Conservation (phyloP, 2,329 filamentous ascomycete genomes). For the Pseudocercospora fijiensis region DNA sequence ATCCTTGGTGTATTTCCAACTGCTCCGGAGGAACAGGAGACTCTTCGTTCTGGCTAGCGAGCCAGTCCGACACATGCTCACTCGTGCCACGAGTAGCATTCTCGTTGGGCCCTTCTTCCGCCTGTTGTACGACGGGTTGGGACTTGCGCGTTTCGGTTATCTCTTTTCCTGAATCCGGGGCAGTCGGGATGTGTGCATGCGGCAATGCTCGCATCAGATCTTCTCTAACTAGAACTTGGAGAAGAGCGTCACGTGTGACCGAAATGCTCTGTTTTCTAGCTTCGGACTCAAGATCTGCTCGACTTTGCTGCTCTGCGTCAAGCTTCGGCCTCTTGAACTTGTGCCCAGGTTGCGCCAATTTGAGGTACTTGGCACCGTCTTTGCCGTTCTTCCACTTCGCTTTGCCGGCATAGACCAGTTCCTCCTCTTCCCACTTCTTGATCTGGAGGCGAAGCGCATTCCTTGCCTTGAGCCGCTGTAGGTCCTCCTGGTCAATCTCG, state of each 20-base stretch:
- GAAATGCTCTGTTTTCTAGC: slow-evolving; percentile 5
- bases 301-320: slow-evolving; percentile 1
- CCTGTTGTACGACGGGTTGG: neutral
- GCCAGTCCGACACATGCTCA: slow-evolving; percentile 13
- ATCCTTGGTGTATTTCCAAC: neutral
- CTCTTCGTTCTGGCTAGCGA: slow-evolving; percentile 15
- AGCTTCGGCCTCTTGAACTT: slow-evolving; percentile 11
- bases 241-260: slow-evolving; percentile 9
- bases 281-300: neutral
- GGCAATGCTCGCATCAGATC: slow-evolving; percentile 10
- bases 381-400: slow-evolving; percentile 14
- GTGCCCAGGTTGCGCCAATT: slow-evolving; percentile 12
- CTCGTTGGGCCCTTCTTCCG: neutral
- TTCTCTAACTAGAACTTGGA: slow-evolving; percentile 5
- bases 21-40: slow-evolving; percentile 12
- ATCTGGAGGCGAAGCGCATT: slow-evolving; percentile 14
- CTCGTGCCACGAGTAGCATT: neutral
- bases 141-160: neutral
- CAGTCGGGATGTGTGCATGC: slow-evolving; percentile 8
- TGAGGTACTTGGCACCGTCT: slow-evolving; percentile 7
- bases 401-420: slow-evolving; percentile 11
- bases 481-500: slow-evolving; percentile 4
- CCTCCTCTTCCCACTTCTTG: slow-evolving; percentile 9
- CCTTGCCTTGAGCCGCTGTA: slow-evolving; percentile 4
- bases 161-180: slow-evolving; percentile 13